These are phyloP conservation scores for Entomortierella lignicola DNA, from an alignment of 192 early-diverging fungal genomes.

Conservation along the genomic window DNA sequence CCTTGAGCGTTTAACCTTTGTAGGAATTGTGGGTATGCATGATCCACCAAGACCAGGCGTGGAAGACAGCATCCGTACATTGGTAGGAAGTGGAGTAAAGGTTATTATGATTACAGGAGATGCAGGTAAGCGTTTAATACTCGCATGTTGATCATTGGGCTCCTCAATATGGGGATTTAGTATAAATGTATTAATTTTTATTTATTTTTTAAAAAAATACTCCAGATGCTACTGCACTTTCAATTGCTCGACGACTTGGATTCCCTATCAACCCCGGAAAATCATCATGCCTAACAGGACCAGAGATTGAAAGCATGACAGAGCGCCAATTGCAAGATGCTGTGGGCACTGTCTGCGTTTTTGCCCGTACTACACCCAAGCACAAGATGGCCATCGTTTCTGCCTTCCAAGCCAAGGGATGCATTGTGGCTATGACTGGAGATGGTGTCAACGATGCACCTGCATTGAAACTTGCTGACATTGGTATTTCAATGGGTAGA, in stretches of 20 bases:
- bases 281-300: slow-evolving; percentile 76
- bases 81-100: slow-evolving; percentile 85
- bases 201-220: neutral
- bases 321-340: slow-evolving; percentile 71
- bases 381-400: slow-evolving; percentile 94
- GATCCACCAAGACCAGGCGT: slow-evolving; percentile 91
- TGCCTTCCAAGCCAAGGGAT: slow-evolving; percentile 87
- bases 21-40: slow-evolving; percentile 89
- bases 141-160: neutral
- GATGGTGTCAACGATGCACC: slow-evolving; percentile 98
- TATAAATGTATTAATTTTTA: neutral
- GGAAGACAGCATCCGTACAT: slow-evolving; percentile 73
- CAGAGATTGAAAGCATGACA: slow-evolving; percentile 75
- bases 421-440: slow-evolving; percentile 95
- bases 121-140: slow-evolving; percentile 58
- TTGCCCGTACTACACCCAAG: slow-evolving; percentile 84
- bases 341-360: slow-evolving; percentile 72
- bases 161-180: neutral
- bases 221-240: slow-evolving; percentile 83
- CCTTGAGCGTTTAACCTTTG: slow-evolving; percentile 72
- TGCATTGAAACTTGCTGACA: slow-evolving; percentile 91
- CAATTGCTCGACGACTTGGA: slow-evolving; percentile 89
- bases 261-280: slow-evolving; percentile 75
- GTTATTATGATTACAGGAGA: slow-evolving; percentile 99
- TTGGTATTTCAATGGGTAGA: slow-evolving; percentile 97